These are phyloP conservation scores for Letharia columbiana DNA, from an alignment of 495 filamentous ascomycete genomes.

Conservation along the genomic window DNA sequence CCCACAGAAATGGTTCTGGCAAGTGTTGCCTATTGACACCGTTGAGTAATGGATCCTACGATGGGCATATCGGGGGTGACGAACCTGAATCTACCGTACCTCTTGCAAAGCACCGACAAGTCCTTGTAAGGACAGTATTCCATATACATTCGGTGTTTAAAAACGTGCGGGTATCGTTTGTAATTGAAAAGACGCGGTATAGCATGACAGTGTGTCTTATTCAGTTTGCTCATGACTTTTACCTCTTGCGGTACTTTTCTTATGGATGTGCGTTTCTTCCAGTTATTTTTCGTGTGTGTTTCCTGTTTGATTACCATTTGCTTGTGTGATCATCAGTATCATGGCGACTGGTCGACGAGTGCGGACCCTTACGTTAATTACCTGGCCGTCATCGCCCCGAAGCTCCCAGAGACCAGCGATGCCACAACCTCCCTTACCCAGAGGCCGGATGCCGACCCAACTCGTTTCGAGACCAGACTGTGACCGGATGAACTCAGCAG, in stretches of 20 bases:
- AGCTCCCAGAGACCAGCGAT: neutral
- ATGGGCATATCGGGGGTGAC: neutral
- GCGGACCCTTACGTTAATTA: neutral
- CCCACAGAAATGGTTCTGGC: neutral
- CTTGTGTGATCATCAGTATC: neutral
- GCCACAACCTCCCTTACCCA: neutral
- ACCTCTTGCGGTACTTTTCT: neutral
- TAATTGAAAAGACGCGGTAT: conserved; percentile 1
- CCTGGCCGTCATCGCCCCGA: neutral
- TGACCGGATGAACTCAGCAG: neutral
- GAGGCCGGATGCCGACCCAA: neutral
- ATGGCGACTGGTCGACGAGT: neutral
- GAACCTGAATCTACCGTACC: neutral
- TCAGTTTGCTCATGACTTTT: neutral
- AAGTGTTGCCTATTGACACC: neutral
- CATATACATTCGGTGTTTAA: neutral
- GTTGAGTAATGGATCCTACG: neutral
- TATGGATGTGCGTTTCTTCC: neutral
- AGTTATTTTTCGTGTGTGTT: neutral
- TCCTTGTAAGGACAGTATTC: neutral
- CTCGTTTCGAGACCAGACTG: neutral
- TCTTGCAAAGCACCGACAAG: neutral
- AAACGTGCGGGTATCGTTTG: neutral
- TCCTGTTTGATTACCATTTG: conserved; percentile 1
- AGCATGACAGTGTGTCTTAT: neutral